A percentile compares a stretch with the other conserved stretches of the same genome.
Evolutionary conservation across 2,329 filamentous ascomycete genomes (phyloP).

Genomic region (Fusarium sp.): DNA sequence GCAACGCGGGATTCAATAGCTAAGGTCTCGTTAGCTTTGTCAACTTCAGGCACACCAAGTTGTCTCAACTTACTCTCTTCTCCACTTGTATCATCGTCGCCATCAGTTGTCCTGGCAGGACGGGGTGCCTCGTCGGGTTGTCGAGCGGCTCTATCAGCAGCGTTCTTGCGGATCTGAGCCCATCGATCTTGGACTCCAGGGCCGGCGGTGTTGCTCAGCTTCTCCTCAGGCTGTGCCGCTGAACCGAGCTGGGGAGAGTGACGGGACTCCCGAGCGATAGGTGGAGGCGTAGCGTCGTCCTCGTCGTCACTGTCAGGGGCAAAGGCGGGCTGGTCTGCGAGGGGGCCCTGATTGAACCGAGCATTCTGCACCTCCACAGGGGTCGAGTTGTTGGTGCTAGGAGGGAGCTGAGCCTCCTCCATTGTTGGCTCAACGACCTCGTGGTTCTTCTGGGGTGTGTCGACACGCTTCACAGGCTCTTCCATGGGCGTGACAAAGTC

Average conservation of each 20-base stretch:
- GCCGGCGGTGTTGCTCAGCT: constrained; percentile 49
- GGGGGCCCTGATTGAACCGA: constrained; percentile 88
- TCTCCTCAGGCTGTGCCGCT: constrained; percentile 47
- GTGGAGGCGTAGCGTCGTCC: constrained; percentile 64
- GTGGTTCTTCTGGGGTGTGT: constrained; percentile 38
- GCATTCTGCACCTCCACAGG: constrained; percentile 54
- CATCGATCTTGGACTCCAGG: constrained; percentile 77
- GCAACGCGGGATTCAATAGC: constrained; percentile 97
- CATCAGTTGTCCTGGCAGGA: constrained; percentile 68
- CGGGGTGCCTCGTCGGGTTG: constrained; percentile 74
- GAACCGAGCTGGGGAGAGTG: constrained; percentile 43
- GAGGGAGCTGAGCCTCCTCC: constrained; percentile 35
- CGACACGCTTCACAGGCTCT: constrained; percentile 28
- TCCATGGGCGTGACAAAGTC: constrained; percentile 43
- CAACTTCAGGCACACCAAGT: background rate
- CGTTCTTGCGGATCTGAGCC: constrained; percentile 96
- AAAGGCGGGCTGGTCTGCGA: constrained; percentile 88
- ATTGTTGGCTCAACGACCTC: constrained; percentile 38
- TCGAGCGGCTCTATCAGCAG: constrained; percentile 80
- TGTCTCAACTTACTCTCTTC: constrained; percentile 84
- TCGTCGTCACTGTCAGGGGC: constrained; percentile 69
- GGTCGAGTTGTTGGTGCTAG: constrained; percentile 22
- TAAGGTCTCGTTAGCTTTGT: constrained; percentile 53
- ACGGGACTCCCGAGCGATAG: constrained; percentile 59
- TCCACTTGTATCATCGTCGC: constrained; percentile 90